Evolutionary conservation across 202 grass and related monocot genomes (phyloP).

Genomic region (Bolboschoenoplectus hybrid): DNA sequence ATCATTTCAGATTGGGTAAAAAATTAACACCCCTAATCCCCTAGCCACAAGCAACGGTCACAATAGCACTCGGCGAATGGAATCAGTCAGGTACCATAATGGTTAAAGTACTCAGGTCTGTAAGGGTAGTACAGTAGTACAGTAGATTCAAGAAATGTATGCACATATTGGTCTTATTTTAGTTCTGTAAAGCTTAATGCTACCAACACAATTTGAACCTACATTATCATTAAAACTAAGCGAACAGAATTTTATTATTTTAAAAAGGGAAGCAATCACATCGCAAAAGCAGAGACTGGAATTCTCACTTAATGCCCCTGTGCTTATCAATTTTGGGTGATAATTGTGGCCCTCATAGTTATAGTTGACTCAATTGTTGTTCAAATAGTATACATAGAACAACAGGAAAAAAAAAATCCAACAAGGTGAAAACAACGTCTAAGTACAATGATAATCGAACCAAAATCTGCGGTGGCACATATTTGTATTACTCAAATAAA

Average conservation of each 20-base stretch:
- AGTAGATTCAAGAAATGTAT: not conserved
- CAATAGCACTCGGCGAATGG: not conserved
- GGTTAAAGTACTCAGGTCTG: not conserved
- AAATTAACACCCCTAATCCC: too few species aligned
- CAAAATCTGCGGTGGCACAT: not conserved
- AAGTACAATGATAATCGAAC: not conserved
- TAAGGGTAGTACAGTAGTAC: not conserved
- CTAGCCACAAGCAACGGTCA: not conserved
- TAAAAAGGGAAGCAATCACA: not conserved
- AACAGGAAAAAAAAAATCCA: not conserved
- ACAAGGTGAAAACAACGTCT: not conserved
- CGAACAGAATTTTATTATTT: not conserved
- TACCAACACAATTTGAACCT: not conserved
- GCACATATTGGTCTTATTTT: not conserved
- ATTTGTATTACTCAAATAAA: slow-evolving; percentile 7
- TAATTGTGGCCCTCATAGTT: not conserved
- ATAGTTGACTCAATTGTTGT: not conserved
- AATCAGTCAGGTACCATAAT: not conserved
- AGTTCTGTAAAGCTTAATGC: not conserved
- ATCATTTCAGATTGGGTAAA: too few species aligned
- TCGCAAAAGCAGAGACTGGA: not conserved
- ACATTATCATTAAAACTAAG: not conserved
- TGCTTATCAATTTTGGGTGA: not conserved
- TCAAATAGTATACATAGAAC: not conserved
- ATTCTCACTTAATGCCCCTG: not conserved